Base-by-base conservation (phyloP, 495 filamentous ascomycete species). In the Penicillium paxilli region DNA sequence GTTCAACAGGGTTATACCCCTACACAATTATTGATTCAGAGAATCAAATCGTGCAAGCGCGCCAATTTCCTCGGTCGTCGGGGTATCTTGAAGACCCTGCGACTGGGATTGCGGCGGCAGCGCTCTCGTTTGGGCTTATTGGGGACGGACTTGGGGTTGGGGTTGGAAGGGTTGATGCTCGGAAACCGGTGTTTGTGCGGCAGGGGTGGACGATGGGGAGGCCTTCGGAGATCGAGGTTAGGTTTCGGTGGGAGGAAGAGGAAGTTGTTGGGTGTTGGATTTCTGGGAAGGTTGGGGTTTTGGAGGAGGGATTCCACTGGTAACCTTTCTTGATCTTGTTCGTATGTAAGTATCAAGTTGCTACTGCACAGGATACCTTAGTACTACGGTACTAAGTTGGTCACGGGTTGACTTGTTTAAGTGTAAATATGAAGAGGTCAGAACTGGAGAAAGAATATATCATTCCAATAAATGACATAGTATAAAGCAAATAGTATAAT, bases 191-290 rank as follows among this genome's bases (percentile, higher is more conserved):
- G 19, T 11, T 21, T 23, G 44, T 64, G 4, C 51, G 49, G 33
- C 57, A 63, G 21, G 41, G 47, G n/a, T 51, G 32, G 33, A 8
- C 16, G 3, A 58, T 52, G 33, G 54, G 47, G 8, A 35, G 24
- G 24, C 47, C 38, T 10, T 51, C 49, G 12, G 51, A 58, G 25
- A 57, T 61, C 25, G 30, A 23, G 11, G 48, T 57, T 0, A 19
- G 35, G 9, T 47, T 57, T 22, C 47, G 58, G n/a, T 10, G 12
- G 32, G 22, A 44, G 16, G 20, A 44, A 7, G 47, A 21, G 20
- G 33, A 50, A 5, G 22, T 56, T 7, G 50, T 40, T n/a, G 57
- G 53, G 1, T 60, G 50, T 51, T 54, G 57, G 53, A 52, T 57
- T 37, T 41, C 32, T 49, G 23, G 49, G 11, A 44, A 47, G 14